Percentiles rank a stretch among this genome's conserved stretches.
Conservation (phyloP, 371 early-diverging fungal species). For the Mortierella sp. region DNA sequence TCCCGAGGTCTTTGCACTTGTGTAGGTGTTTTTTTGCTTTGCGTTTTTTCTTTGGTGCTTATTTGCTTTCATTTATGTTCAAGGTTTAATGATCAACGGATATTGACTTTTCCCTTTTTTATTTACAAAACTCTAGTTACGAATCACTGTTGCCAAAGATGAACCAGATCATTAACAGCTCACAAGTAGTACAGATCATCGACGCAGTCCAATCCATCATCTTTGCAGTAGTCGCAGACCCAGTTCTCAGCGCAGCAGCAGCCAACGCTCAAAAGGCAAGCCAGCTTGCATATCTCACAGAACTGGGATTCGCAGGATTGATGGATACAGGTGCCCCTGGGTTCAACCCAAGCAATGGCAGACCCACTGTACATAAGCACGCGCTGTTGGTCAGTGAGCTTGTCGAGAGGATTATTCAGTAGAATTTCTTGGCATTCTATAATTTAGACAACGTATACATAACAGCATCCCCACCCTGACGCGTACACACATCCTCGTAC, state of each 20-base stretch:
- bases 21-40: slow-evolving; percentile 65
- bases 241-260: slow-evolving; percentile 61
- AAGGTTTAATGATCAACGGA: not conserved
- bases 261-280: slow-evolving; percentile 59
- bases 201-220: slow-evolving; percentile 84
- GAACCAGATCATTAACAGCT: slow-evolving; percentile 79
- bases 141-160: slow-evolving; percentile 82
- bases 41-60: slow-evolving; percentile 9
- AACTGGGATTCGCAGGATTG: slow-evolving; percentile 64
- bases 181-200: slow-evolving; percentile 76
- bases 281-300: slow-evolving; percentile 66
- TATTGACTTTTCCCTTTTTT: not conserved
- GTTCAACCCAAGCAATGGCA: slow-evolving; percentile 41
- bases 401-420: slow-evolving; percentile 72
- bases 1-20: slow-evolving; percentile 81
- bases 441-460: too few relatives aligned
- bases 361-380: slow-evolving; percentile 56
- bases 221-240: slow-evolving; percentile 79
- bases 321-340: slow-evolving; percentile 57
- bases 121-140: slow-evolving; percentile 50
- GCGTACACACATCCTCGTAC: not conserved
- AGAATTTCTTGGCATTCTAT: not conserved
- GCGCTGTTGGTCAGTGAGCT: slow-evolving; percentile 73
- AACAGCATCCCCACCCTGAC: not conserved
- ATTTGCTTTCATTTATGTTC: slow-evolving; percentile 4